Evolutionary conservation across 768 basidiomycete genomes (phyloP).

Genomic region (Termitomyces sp.): DNA sequence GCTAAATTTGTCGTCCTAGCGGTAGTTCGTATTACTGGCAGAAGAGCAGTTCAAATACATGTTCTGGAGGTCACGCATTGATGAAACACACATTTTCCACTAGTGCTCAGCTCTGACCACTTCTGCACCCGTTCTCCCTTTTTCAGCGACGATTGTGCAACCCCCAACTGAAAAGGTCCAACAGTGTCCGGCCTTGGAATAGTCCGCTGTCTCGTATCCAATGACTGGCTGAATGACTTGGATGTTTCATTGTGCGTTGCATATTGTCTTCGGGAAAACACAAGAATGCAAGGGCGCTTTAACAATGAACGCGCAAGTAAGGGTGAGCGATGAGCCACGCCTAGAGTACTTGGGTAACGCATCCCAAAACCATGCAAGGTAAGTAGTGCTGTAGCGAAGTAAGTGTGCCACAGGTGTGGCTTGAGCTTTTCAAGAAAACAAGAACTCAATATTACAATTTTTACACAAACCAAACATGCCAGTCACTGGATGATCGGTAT

Average conservation of each 20-base stretch:
- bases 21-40: constrained; percentile 42
- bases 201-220: constrained; percentile 51
- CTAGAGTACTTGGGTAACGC: constrained; percentile 13
- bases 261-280: constrained; percentile 27
- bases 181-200: constrained; percentile 50
- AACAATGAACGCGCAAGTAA: constrained; percentile 3
- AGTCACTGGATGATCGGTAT: background rate
- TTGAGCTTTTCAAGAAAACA: background rate
- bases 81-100: constrained; percentile 62
- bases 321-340: constrained; percentile 8
- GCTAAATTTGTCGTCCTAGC: constrained; percentile 43
- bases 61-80: background rate
- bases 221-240: constrained; percentile 55
- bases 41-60: background rate
- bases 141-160: constrained; percentile 49
- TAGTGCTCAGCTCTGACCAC: constrained; percentile 74
- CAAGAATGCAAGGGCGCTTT: constrained; percentile 1
- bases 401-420: too few relatives aligned
- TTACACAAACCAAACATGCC: constrained; percentile 2
- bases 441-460: background rate
- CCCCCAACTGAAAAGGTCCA: constrained; percentile 75
- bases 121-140: constrained; percentile 56
- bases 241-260: constrained; percentile 43
- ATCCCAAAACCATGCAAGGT: constrained; percentile 4
- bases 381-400: background rate